Base-by-base conservation (phyloP, 257 asterid genomes). In the Verbena officinalis region DNA sequence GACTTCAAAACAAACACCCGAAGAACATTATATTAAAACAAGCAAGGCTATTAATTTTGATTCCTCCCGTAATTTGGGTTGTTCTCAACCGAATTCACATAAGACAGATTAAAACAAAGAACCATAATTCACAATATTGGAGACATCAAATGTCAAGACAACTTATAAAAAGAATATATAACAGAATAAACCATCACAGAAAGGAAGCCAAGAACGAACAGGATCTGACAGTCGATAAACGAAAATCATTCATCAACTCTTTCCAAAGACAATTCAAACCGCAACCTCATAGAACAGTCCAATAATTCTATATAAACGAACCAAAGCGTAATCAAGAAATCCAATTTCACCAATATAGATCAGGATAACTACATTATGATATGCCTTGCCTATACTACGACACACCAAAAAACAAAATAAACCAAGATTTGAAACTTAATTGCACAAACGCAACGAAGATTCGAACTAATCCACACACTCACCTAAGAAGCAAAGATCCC, bases 401-500 rank as follows among this genome's bases (percentile, higher is more conserved):
- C 70, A 39, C 22, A 14, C 55, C 38, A 31, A 45, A 31, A 45
- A 49, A 22, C 40, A 64, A 51, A 48, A 24, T 0, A 40, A 65
- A 16, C 42, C 33, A 59, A 65, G 46, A 74, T 42, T 43, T 59
- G 58, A 15, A 36, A 9, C 21, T 63, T 53, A 14, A 49, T 16
- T 69, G 60, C 60, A 24, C 36, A 58, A 39, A 38, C 30, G 42
- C 59, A 27, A 9, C 31, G 51, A 68, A 54, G 56, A 68, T 42
- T 66, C 55, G 36, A 72, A 55, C 27, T 57, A 10, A 44, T 40
- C 10, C 36, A 70, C 20, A 19, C 60, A 76, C 90, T 86, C 80
- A 92, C 98, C 97, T 85, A 70, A 89, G 80, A 68, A 84, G 78
- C 84, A 93, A 72, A 62, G 93, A 82, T 65, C 95, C 98, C 70